Conservation (phyloP, 768 basidiomycete species). For the Tricholoma sp. region DNA sequence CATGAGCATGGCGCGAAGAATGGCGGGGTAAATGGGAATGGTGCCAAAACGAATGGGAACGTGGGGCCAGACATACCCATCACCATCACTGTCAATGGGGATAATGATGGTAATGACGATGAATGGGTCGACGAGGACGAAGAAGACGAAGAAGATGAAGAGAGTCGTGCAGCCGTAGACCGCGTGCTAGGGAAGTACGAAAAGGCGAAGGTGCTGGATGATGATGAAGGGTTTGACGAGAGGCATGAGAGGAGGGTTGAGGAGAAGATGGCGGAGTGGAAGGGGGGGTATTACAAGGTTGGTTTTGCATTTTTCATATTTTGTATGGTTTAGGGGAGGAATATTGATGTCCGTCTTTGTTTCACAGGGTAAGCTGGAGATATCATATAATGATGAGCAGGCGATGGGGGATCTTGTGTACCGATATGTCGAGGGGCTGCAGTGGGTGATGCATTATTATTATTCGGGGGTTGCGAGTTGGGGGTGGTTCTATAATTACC, state of each 20-base stretch:
- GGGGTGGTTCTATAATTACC: constrained; percentile 99
- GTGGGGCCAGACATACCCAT: not conserved
- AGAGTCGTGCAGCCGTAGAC: constrained; percentile 67
- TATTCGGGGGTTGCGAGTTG: constrained; percentile 96
- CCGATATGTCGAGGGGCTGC: constrained; percentile 88
- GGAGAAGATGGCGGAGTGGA: constrained; percentile 92
- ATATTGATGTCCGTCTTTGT: not conserved
- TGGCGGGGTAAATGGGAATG: constrained; percentile 12
- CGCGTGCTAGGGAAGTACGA: constrained; percentile 86
- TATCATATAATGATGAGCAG: constrained; percentile 66
- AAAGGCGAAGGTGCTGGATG: constrained; percentile 71
- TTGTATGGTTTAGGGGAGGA: too few species aligned
- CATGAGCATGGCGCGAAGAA: constrained; percentile 14
- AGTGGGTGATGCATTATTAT: constrained; percentile 99
- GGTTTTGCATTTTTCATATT: constrained; percentile 8
- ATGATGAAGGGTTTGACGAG: constrained; percentile 74
- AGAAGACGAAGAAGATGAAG: constrained; percentile 58
- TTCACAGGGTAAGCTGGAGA: constrained; percentile 76
- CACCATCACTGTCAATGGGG: constrained; percentile 25
- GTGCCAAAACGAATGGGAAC: constrained; percentile 3
- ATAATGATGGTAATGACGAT: constrained; percentile 31
- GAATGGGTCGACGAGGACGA: constrained; percentile 52
- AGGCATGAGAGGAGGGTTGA: constrained; percentile 66
- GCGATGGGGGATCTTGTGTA: constrained; percentile 67
- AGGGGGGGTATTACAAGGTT: constrained; percentile 84